Base-by-base conservation (phyloP, 768 basidiomycete genomes). In the Thelephora ganbajun region DNA sequence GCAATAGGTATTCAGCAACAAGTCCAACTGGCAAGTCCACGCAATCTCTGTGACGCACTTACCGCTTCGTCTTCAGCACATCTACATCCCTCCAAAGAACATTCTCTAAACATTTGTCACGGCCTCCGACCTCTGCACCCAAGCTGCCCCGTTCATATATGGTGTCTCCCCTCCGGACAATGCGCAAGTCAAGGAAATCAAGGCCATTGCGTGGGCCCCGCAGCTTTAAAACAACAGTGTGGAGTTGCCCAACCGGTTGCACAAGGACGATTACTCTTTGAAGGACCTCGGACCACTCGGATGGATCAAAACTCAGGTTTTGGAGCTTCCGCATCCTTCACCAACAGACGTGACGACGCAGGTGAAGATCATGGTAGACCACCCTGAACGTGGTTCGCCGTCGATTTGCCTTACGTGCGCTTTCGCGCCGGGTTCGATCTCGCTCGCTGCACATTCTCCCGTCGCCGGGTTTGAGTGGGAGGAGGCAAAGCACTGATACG, bases 1-100 rank as follows among this genome's bases (percentile, higher is more conserved):
- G 64, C 92, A 97, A 59, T 86, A 90, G 59, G 84, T 91, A n/a
- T 99, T 99, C 71, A 93, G 89, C 65, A 89, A 84, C 70, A 98
- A 99, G 71, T 97, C 96, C 3, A 96, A 99, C 63, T 99, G 96
- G 96, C 90, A 96, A 57, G 88, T 97, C 26, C 85, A 94, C 52
- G 96, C 96, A 30, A 98, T 99, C 58, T 93, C 91, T 14, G 86
- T 96, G 0, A 98, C 93, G 19, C 93, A 99, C 64, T 74, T 99
- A 41, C 80, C 94, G 3, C 80, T 99, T 51, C 90, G 96, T 59
- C 72, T 98, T 50, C 93, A 98, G 61, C 93, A 99, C 61, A 96
- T 98, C 65, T 98, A 89, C 58, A 90, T 99, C 47, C 71, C 98
- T 46, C 93, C 96, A 22, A 99, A 99, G 75, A 99, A 99, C 63